These are phyloP conservation scores for Furcasterigmium sp. DNA, from an alignment of 2,329 filamentous ascomycete genomes.

Conservation along the genomic window DNA sequence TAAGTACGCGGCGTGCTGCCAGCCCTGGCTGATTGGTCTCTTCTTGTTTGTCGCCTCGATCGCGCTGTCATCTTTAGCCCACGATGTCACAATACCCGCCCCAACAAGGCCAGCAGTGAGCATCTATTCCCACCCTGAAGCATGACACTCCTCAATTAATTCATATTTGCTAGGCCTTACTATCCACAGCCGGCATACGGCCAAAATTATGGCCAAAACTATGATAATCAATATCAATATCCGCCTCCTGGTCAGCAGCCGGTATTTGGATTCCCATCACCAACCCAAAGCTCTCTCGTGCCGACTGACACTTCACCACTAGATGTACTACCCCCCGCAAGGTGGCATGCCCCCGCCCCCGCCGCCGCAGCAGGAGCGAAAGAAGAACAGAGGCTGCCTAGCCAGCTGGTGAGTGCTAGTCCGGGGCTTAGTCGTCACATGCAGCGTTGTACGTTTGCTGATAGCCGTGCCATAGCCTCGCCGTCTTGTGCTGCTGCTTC, in stretches of 20 bases:
- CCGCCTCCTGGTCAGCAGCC: background rate
- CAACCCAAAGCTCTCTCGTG: background rate
- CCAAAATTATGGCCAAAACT: background rate
- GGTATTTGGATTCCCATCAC: background rate
- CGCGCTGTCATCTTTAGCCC: no score
- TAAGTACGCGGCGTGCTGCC: no score
- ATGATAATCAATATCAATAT: background rate
- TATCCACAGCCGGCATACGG: background rate
- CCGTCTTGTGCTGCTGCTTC: background rate
- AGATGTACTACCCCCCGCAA: background rate
- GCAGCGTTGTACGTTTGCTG: background rate
- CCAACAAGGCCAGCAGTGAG: background rate
- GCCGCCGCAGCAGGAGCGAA: background rate
- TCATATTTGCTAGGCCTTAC: no score
- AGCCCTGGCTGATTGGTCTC: no score
- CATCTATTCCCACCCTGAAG: background rate
- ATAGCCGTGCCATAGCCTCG: background rate
- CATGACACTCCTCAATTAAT: background rate
- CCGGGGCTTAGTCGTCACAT: background rate
- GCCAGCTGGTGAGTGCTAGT: background rate
- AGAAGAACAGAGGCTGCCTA: background rate
- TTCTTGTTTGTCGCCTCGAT: no score
- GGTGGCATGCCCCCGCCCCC: background rate
- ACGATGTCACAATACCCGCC: no score
- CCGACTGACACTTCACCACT: background rate